A percentile compares a stretch with the other conserved stretches of the same genome.
Evolutionary conservation across 306 rosid genomes (phyloP).

Genomic region (Sphenostylis stenocarpa): DNA sequence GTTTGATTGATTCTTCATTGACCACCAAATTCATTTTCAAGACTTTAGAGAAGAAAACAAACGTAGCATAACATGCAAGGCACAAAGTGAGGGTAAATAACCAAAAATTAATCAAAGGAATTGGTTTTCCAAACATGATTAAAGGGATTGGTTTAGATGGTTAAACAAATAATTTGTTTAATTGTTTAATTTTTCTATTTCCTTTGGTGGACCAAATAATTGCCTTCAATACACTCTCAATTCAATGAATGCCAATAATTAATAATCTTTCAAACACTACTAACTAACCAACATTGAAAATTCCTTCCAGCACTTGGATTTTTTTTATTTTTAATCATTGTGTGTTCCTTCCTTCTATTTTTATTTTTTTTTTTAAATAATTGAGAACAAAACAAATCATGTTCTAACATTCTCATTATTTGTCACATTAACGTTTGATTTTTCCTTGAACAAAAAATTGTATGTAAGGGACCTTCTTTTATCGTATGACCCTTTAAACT

Average conservation of each 20-base stretch:
- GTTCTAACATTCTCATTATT: too few relatives aligned
- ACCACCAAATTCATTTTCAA: not conserved
- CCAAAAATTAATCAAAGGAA: too few relatives aligned
- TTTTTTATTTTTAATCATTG: not conserved
- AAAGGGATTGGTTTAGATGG: not conserved
- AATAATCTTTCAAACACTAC: not conserved
- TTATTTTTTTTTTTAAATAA: too few relatives aligned
- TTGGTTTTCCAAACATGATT: not conserved
- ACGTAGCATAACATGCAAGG: conserved; percentile 5
- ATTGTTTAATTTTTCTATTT: not conserved
- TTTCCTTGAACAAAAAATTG: too few relatives aligned
- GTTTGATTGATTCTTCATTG: not conserved
- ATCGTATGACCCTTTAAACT: too few relatives aligned
- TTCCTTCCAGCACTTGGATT: not conserved
- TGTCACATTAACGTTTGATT: too few relatives aligned
- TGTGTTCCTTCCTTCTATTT: too few relatives aligned
- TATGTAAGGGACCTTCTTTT: too few relatives aligned
- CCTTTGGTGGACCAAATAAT: not conserved
- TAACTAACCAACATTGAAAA: not conserved
- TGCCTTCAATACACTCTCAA: not conserved
- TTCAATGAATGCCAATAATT: not conserved
- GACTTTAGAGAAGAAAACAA: not conserved
- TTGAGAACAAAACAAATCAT: too few relatives aligned
- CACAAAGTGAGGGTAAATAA: not conserved
- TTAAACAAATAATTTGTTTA: not conserved